phyloP scores from a whole-genome alignment of 116 monocot genomes.

The Iris pallida region DNA sequence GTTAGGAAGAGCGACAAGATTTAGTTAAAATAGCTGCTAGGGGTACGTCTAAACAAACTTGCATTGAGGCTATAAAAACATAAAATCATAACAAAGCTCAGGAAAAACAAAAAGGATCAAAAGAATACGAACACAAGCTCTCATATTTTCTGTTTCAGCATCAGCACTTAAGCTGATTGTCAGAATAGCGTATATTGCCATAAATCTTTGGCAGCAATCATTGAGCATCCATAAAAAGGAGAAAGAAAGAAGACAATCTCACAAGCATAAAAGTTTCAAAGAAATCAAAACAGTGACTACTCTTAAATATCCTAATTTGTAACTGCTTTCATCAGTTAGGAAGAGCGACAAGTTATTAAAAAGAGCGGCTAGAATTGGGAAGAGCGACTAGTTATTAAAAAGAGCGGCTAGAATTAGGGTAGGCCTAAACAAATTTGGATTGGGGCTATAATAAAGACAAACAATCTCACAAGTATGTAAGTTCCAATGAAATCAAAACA shows the following conservation, averaged over 20 bases:
- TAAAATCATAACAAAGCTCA: background rate
- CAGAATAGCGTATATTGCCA: slow-evolving; percentile 22
- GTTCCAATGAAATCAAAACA: background rate
- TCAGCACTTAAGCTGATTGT: background rate
- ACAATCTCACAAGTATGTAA: background rate
- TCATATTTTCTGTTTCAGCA: slow-evolving; percentile 1
- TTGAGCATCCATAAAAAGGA: slow-evolving; percentile 1
- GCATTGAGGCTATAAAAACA: background rate
- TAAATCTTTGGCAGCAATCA: slow-evolving; percentile 12
- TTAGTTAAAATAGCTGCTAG: background rate
- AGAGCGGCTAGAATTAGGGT: no score
- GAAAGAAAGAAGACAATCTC: background rate
- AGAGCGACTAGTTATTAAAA: no score
- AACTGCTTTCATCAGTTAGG: no score
- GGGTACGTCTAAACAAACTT: background rate
- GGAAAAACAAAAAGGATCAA: background rate
- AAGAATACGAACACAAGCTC: background rate
- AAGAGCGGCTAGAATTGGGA: no score
- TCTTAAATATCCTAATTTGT: no score
- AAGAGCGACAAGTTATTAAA: no score
- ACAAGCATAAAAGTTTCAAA: background rate
- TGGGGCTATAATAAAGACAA: background rate
- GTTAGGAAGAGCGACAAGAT: slow-evolving; percentile 3
- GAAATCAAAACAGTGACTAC: background rate
- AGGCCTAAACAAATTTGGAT: no score